Evolutionary conservation across 2,329 filamentous ascomycete species (phyloP).

Genomic region (Cladosporium sp.): DNA sequence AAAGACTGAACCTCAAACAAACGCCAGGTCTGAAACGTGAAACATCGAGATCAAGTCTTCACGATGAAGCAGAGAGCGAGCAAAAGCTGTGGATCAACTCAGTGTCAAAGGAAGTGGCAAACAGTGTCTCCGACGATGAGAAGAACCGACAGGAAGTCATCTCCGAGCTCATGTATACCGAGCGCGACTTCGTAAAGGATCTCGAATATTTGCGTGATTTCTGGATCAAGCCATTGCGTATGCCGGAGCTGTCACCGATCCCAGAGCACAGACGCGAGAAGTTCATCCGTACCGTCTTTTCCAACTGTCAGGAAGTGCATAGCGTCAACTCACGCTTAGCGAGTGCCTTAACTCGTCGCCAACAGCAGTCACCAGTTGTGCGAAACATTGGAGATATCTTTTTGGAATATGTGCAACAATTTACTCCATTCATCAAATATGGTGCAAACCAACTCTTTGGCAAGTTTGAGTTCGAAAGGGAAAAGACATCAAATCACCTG

Average conservation of each 20-base stretch:
- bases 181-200: slow-evolving; percentile 98
- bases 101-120: slow-evolving; percentile 90
- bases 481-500: slow-evolving; percentile 79
- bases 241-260: slow-evolving; percentile 77
- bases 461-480: slow-evolving; percentile 97
- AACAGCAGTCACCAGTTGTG: slow-evolving; percentile 88
- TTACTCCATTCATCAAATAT: slow-evolving; percentile 95
- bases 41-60: slow-evolving; percentile 69
- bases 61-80: slow-evolving; percentile 84
- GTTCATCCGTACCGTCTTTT: slow-evolving; percentile 92
- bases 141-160: slow-evolving; percentile 99
- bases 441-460: slow-evolving; percentile 94
- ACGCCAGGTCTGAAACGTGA: slow-evolving; percentile 80
- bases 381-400: slow-evolving; percentile 92
- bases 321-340: slow-evolving; percentile 87
- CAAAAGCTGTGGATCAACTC: slow-evolving; percentile 99
- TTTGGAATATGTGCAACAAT: slow-evolving; percentile 84
- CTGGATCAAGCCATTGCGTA: slow-evolving; percentile 91
- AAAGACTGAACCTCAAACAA: slow-evolving; percentile 88
- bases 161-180: slow-evolving; percentile 97
- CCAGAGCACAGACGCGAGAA: slow-evolving; percentile 83
- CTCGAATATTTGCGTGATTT: slow-evolving; percentile 96
- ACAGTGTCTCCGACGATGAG: slow-evolving; percentile 84
- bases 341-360: slow-evolving; percentile 81
- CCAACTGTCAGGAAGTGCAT: slow-evolving; percentile 93